Evolutionary conservation across 192 early-diverging fungal species (phyloP).

Genomic region (Chytriomyces confervae): DNA sequence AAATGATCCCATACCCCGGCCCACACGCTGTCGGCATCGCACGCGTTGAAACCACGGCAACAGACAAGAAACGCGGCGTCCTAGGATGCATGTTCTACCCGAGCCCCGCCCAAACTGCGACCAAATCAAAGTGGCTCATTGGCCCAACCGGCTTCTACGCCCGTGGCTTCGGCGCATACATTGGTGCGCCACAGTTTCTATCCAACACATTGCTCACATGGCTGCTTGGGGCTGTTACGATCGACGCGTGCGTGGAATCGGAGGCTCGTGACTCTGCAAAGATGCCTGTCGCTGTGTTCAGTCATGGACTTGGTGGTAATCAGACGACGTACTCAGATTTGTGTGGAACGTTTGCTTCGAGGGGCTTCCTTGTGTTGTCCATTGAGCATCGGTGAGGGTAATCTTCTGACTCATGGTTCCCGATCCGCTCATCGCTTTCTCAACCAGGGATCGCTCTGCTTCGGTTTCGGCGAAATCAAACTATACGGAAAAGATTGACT

Average conservation of each 20-base stretch:
- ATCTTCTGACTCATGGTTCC: neutral
- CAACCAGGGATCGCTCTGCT: constrained; percentile 25
- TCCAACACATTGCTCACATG: constrained; percentile 32
- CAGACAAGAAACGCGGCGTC: constrained; percentile 26
- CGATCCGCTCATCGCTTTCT: neutral
- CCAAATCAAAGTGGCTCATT: constrained; percentile 43
- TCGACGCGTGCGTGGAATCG: constrained; percentile 32
- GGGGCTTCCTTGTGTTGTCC: constrained; percentile 27
- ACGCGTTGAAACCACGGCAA: constrained; percentile 40
- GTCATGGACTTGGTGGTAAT: constrained; percentile 56
- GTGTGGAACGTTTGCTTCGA: constrained; percentile 9
- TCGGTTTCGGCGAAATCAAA: constrained; percentile 19
- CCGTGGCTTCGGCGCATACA: constrained; percentile 45
- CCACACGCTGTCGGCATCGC: constrained; percentile 43
- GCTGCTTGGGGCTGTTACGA: constrained; percentile 30
- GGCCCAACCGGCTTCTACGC: constrained; percentile 39
- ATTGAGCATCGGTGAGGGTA: constrained; percentile 16
- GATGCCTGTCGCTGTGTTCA: constrained; percentile 45
- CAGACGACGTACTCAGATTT: constrained; percentile 48
- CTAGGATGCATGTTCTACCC: constrained; percentile 51
- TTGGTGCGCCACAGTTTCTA: constrained; percentile 33
- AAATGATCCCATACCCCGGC: constrained; percentile 41
- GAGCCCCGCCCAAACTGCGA: constrained; percentile 1
- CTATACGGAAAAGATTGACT: constrained; percentile 18
- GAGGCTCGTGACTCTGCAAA: neutral